These are phyloP conservation scores for Sphagnum fallax DNA, from an alignment of 228 moss, liverwort and hornwort genomes.

Conservation along the genomic window DNA sequence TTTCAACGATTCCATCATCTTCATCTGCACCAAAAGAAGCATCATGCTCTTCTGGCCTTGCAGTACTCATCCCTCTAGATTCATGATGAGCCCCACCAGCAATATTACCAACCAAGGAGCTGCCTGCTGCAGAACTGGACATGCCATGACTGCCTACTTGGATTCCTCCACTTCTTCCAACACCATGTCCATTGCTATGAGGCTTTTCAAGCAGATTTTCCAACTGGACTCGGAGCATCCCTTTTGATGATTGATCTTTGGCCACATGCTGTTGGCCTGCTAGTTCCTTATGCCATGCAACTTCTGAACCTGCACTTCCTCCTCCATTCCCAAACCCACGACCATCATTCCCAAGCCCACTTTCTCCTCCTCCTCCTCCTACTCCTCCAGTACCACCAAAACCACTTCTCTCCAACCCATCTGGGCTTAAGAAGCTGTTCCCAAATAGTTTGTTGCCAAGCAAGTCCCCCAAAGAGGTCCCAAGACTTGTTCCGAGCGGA, in stretches of 20 bases:
- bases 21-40: slow-evolving; percentile 4
- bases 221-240: slow-evolving; percentile 24
- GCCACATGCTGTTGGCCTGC: slow-evolving; percentile 17
- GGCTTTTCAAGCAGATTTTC: slow-evolving; percentile 12
- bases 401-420: not conserved
- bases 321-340: slow-evolving; percentile 21
- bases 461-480: not conserved
- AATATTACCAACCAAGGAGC: not conserved
- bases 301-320: slow-evolving; percentile 12
- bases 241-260: slow-evolving; percentile 10
- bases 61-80: slow-evolving; percentile 2
- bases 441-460: slow-evolving; percentile 3
- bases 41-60: slow-evolving; percentile 2
- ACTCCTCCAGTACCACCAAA: not conserved
- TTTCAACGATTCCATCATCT: slow-evolving; percentile 18
- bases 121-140: not conserved
- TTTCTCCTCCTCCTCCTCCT: not conserved
- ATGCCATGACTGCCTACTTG: not conserved
- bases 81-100: not conserved
- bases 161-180: not conserved
- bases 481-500: not conserved
- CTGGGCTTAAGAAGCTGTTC: not conserved
- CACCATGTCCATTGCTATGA: slow-evolving; percentile 4
- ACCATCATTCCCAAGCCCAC: slow-evolving; percentile 2
- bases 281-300: slow-evolving; percentile 16